A percentile compares a stretch with the other conserved stretches of the same genome.
These are phyloP conservation scores for Hyphopichia fennica DNA, from an alignment of 1,139 yeast species.

Conservation along the genomic window DNA sequence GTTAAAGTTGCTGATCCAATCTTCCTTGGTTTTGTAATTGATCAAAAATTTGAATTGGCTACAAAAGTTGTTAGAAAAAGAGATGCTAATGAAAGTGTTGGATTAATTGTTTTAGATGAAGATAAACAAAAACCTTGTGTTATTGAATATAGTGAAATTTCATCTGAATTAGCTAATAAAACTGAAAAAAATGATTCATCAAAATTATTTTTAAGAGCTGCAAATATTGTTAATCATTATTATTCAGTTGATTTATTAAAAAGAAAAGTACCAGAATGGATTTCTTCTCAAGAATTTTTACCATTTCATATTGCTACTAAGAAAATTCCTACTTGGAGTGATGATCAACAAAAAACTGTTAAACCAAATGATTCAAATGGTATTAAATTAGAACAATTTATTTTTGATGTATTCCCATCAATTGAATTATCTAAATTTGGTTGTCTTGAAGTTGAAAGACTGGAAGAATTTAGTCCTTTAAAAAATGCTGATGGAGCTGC, in stretches of 20 bases:
- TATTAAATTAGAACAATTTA: constrained; percentile 92
- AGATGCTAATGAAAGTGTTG: constrained; percentile 85
- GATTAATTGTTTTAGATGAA: constrained; percentile 78
- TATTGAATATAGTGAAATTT: constrained; percentile 91
- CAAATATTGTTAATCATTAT: constrained; percentile 96
- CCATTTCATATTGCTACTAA: constrained; percentile 95
- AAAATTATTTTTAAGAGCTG: constrained; percentile 80
- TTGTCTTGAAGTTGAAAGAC: constrained; percentile 85
- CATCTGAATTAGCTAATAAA: constrained; percentile 68
- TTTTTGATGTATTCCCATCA: constrained; percentile 91
- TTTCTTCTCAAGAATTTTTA: constrained; percentile 58
- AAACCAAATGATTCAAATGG: constrained; percentile 83
- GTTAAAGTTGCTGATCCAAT: constrained; percentile 95
- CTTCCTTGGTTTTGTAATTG: constrained; percentile 83
- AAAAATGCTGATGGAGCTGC: constrained; percentile 85
- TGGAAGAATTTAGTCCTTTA: constrained; percentile 87
- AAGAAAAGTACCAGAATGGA: constrained; percentile 67
- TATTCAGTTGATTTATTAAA: constrained; percentile 75
- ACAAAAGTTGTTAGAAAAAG: constrained; percentile 95
- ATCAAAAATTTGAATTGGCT: constrained; percentile 67
- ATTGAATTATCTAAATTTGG: constrained; percentile 78
- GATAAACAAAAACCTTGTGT: constrained; percentile 73
- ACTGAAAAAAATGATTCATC: constrained; percentile 47
- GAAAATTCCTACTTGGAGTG: constrained; percentile 70
- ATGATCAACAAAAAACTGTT: constrained; percentile 42